Evolutionary conservation across 164 flowering plant genomes (phyloP), one percentile per base, ranked within the genome.

Genomic region (Vitis amurensis): DNA sequence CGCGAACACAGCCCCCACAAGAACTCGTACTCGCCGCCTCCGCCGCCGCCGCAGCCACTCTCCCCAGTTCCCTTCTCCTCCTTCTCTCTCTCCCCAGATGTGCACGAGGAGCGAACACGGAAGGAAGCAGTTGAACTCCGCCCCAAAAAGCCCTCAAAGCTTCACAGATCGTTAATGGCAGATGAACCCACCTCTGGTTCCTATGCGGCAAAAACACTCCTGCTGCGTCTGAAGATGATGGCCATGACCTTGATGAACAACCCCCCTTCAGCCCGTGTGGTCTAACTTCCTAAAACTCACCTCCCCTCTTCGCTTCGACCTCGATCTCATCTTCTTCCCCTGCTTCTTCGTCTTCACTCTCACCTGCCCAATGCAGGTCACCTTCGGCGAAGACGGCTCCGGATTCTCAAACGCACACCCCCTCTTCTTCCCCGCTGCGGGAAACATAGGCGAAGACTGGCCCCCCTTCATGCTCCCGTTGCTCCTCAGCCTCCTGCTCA

Each of bases 331-430:
- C 77, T 84, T 88, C 84, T 84, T 86, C 57, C 80, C 84, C 56
- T 86, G 89, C 59, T 91, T 90, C 93, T 88, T 93, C 23, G 96
- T 84, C 80, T 93, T 94, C 2, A 92, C 94, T 23, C 97, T 74
- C 1, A 94, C 97, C 65, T 92, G 98, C 2, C 97, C 97, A 57
- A 94, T 94, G 71, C 98, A 94, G 23, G 98, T 94, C 1, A 94
- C 98, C 27, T 91, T 94, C 0, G 97, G 98, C 3, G 98, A 94
- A 11, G 91, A 83, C 0, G 98, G 98, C 70, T 94, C 98, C 0
- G 90, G 84, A 55, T 84, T 89, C 5, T 93, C 98, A 31, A 87
- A 89, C 19, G 76, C 80, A 11, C 77, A 64, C 16, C 85, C 80
- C 31, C 82, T 73, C 55, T 81, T 86, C 83, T 77, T 81, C 11